Evolutionary conservation across 768 basidiomycete genomes (phyloP).

Genomic region (Boletus subcaerulescens): DNA sequence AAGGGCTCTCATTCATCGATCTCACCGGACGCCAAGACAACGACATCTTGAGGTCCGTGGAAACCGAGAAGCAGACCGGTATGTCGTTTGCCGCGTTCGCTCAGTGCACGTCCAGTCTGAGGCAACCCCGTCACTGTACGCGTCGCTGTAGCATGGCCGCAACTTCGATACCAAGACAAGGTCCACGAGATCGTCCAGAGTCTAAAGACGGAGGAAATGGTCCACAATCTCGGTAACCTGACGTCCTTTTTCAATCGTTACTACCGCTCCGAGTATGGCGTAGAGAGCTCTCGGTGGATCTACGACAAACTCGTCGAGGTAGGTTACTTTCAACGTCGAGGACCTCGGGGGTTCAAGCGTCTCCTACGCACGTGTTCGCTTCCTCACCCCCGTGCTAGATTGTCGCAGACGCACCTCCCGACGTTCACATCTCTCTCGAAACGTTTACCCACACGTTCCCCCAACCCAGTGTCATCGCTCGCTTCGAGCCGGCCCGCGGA

Average conservation of each 20-base stretch:
- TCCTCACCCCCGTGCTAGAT: conserved; percentile 5
- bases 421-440: conserved; percentile 16
- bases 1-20: not conserved
- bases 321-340: not conserved
- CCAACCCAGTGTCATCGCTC: conserved; percentile 20
- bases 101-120: not conserved
- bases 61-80: not conserved
- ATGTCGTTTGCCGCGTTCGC: not conserved
- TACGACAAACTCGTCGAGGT: conserved; percentile 18
- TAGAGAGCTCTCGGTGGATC: conserved; percentile 40
- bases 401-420: conserved; percentile 7
- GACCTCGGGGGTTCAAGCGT: no score
- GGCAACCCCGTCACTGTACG: not conserved
- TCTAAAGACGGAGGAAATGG: not conserved
- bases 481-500: conserved; percentile 17
- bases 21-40: not conserved
- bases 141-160: not conserved
- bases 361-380: not conserved
- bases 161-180: not conserved
- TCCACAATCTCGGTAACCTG: not conserved
- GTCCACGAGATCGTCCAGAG: not conserved
- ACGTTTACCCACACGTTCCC: conserved; percentile 23
- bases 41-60: no score
- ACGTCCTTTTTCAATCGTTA: not conserved
- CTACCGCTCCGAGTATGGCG: conserved; percentile 28